Evolutionary conservation across 139 green algal genomes (phyloP).

Genomic region (Edaphochlamys debaryana): DNA sequence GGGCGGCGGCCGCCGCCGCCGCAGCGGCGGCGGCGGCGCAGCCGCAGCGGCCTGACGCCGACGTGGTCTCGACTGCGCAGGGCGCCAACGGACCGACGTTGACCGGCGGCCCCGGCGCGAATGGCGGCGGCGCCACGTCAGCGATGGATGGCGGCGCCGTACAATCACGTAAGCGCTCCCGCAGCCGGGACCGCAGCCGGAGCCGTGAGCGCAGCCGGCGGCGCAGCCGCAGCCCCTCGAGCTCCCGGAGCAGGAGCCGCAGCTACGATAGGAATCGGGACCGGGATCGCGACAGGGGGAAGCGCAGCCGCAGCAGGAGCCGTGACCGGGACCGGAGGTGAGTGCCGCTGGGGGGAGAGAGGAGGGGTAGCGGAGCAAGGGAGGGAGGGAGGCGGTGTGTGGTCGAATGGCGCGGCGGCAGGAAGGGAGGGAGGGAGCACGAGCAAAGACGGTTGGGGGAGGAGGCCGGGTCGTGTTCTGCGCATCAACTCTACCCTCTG

Average conservation of each 20-base stretch:
- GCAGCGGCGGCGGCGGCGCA: not conserved
- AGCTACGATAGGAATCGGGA: not conserved
- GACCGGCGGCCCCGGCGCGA: not conserved
- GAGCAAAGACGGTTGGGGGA: too few species aligned
- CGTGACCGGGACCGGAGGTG: conserved; percentile 20
- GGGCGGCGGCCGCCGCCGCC: not conserved
- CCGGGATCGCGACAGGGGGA: not conserved
- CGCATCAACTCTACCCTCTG: too few species aligned
- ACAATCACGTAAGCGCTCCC: conserved; percentile 24
- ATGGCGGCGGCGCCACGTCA: not conserved
- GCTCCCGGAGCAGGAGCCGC: conserved; percentile 4
- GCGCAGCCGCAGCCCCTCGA: not conserved
- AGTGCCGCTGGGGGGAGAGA: too few species aligned
- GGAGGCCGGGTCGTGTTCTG: too few species aligned
- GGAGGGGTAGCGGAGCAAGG: too few species aligned
- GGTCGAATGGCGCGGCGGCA: too few species aligned
- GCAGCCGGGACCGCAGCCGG: conserved; percentile 16
- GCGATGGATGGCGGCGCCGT: conserved; percentile 9
- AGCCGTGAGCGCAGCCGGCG: not conserved
- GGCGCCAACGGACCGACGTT: not conserved
- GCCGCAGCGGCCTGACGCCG: not conserved
- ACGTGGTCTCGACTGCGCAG: conserved; percentile 3
- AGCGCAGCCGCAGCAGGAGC: conserved; percentile 35
- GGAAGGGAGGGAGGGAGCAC: too few species aligned
- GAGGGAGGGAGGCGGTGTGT: too few species aligned